A percentile compares a stretch with the other conserved stretches of the same genome.
Evolutionary conservation across 1,284 basidiomycete species (phyloP).

Genomic region (Peniophora sp.): DNA sequence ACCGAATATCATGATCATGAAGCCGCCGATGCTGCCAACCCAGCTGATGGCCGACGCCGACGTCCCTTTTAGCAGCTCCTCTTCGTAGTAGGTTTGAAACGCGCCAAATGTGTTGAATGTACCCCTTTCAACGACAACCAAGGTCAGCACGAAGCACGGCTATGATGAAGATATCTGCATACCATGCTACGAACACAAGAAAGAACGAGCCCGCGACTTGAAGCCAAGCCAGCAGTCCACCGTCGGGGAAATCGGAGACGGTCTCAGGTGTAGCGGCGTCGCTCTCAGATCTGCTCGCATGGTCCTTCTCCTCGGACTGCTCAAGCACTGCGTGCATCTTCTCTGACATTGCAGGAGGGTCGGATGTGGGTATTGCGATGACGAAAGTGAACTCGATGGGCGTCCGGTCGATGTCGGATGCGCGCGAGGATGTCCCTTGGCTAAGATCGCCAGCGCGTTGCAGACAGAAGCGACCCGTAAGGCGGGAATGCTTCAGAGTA

Average conservation of each 20-base stretch:
- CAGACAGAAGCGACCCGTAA: too few species aligned
- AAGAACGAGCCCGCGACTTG: neutral
- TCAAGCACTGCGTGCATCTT: too few species aligned
- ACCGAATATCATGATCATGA: constrained; percentile 10
- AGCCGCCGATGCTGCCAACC: constrained; percentile 13
- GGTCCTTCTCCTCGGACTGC: too few species aligned
- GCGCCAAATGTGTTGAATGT: constrained; percentile 15
- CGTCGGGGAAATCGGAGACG: neutral
- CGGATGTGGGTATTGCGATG: too few species aligned
- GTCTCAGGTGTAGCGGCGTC: too few species aligned
- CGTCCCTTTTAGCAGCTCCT: constrained; percentile 3
- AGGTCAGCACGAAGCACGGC: neutral
- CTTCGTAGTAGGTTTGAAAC: constrained; percentile 13
- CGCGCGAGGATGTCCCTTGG: too few species aligned
- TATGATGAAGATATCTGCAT: neutral
- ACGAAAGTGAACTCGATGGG: too few species aligned
- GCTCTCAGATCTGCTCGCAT: too few species aligned
- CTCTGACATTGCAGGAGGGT: too few species aligned
- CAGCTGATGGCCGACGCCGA: constrained; percentile 13
- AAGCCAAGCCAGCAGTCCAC: neutral
- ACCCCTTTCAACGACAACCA: constrained; percentile 10
- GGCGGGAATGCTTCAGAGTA: too few species aligned
- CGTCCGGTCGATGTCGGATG: too few species aligned
- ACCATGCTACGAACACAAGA: neutral
- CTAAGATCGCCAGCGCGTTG: too few species aligned